These are phyloP conservation scores for Adiantum capillusveneris DNA, from an alignment of 75 land plant genomes.

Conservation along the genomic window DNA sequence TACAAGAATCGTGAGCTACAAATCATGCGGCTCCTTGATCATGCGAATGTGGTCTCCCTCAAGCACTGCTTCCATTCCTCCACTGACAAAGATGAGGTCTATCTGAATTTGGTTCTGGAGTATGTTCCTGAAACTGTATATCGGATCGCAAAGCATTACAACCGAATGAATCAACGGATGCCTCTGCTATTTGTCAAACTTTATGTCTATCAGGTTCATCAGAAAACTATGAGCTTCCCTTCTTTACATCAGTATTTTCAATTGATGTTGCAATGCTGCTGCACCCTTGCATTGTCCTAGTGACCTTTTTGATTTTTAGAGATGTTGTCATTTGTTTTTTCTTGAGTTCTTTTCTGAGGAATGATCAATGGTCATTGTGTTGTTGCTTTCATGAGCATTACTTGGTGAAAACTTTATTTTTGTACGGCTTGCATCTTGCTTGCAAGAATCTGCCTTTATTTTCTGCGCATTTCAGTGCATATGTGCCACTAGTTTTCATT, in stretches of 20 bases:
- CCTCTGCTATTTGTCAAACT: constrained; percentile 81
- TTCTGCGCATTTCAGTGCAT: neutral
- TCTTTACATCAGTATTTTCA: neutral
- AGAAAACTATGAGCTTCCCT: neutral
- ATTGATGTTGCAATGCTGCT: too few species aligned
- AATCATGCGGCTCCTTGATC: constrained; percentile 84
- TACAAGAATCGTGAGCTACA: constrained; percentile 93
- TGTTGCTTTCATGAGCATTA: neutral
- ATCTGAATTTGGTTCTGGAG: constrained; percentile 78
- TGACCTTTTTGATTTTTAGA: too few species aligned
- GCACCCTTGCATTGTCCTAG: too few species aligned
- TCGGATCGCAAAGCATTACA: constrained; percentile 69
- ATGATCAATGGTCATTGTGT: too few species aligned
- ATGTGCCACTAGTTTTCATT: neutral
- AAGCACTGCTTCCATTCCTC: constrained; percentile 89
- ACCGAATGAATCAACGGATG: constrained; percentile 67
- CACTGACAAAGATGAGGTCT: constrained; percentile 71
- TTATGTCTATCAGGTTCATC: constrained; percentile 71
- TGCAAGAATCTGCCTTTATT: neutral
- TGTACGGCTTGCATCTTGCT: too few species aligned
- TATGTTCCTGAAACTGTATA: constrained; percentile 80
- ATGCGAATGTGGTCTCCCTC: constrained; percentile 65
- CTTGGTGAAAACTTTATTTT: neutral
- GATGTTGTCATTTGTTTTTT: neutral
- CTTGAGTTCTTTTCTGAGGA: neutral